A percentile compares a stretch with the other conserved stretches of the same genome.
Conservation (phyloP, 192 early-diverging fungal species). For the Pilaira anomala region DNA sequence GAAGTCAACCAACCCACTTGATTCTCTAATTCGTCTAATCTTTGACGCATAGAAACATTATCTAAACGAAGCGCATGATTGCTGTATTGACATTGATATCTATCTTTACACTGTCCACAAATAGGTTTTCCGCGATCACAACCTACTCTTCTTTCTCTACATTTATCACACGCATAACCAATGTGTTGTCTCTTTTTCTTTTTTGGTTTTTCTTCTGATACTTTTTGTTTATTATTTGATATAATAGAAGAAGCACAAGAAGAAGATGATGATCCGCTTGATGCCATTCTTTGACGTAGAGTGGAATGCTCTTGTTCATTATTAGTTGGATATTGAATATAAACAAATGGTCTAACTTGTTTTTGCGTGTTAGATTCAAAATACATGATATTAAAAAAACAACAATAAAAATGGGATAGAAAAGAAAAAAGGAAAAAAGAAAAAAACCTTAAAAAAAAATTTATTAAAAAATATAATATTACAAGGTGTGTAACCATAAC, state of each 20-base stretch:
- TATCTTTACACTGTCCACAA: slow-evolving; percentile 16
- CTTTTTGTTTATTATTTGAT: background rate
- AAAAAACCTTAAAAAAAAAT: too few relatives aligned
- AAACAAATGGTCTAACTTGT: background rate
- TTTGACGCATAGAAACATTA: slow-evolving; percentile 16
- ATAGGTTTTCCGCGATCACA: slow-evolving; percentile 20
- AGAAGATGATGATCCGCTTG: too few relatives aligned
- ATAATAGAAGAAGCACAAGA: background rate
- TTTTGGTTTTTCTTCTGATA: background rate
- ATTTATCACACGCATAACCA: slow-evolving; percentile 28
- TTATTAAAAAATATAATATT: too few relatives aligned
- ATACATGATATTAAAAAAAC: too few relatives aligned
- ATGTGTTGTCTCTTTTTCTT: slow-evolving; percentile 18
- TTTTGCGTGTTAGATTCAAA: background rate
- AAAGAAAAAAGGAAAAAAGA: too few relatives aligned
- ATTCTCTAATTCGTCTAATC: background rate
- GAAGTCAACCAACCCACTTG: slow-evolving; percentile 7
- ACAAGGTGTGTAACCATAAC: too few relatives aligned
- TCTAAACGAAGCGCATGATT: slow-evolving; percentile 6
- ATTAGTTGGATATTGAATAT: slow-evolving; percentile 8
- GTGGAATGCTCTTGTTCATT: background rate
- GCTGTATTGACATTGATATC: slow-evolving; percentile 13
- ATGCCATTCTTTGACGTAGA: too few relatives aligned
- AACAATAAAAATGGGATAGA: too few relatives aligned
- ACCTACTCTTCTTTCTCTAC: slow-evolving; percentile 28